Percentiles rank a stretch among this genome's conserved stretches.
phyloP scores from a whole-genome alignment of 371 early-diverging fungal species.

The Lichtheimia ornata region DNA sequence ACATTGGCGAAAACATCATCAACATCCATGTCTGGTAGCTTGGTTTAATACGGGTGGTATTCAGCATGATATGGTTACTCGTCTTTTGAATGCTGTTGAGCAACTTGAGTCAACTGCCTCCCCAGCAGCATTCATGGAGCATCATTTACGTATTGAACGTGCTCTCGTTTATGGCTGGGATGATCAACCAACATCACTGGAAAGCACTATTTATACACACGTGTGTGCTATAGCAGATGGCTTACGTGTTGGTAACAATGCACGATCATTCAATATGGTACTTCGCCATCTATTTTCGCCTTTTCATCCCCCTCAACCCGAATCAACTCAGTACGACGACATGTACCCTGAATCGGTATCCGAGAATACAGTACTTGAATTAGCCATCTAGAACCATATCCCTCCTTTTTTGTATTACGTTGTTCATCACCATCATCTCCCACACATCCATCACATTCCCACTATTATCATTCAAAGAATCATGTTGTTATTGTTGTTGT shows the following conservation, averaged over 20 bases:
- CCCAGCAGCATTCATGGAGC: not conserved
- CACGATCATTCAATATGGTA: slow-evolving; percentile 10
- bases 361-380: slow-evolving; percentile 1
- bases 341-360: not conserved
- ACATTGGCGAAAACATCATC: slow-evolving; percentile 15
- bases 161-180: slow-evolving; percentile 11
- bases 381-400: slow-evolving; percentile 4
- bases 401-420: no score
- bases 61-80: not conserved
- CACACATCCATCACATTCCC: no score
- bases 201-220: not conserved
- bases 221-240: slow-evolving; percentile 9
- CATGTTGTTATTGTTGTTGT: no score
- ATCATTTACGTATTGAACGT: not conserved
- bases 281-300: slow-evolving; percentile 6
- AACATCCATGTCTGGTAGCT: not conserved
- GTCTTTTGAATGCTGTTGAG: not conserved
- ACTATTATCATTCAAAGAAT: no score
- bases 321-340: not conserved
- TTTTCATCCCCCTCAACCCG: not conserved
- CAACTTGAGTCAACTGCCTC: not conserved
- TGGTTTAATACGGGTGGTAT: not conserved
- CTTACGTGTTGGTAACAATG: not conserved
- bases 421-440: no score
- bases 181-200: not conserved